Conservation (phyloP, 495 filamentous ascomycete species). For the Trichodelitschia bisporula region DNA sequence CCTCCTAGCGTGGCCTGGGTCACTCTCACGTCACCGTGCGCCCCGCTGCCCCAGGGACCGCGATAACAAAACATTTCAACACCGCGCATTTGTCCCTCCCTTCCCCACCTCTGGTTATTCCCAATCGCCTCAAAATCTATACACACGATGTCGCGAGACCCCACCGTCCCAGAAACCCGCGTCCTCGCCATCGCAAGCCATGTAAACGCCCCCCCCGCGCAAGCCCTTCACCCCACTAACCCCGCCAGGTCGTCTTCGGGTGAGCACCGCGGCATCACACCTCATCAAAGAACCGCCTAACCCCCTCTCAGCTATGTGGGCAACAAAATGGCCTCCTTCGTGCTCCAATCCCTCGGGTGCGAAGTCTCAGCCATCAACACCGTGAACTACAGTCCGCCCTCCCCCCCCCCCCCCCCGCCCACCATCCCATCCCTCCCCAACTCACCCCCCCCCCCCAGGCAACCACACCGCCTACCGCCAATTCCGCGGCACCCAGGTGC, state of each 20-base stretch:
- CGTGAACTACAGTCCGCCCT: conserved; percentile 63
- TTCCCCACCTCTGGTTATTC: too few species aligned
- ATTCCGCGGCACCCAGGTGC: conserved; percentile 56
- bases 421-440: conserved; percentile 2
- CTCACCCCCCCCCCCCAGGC: conserved; percentile 24
- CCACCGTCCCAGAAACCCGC: conserved; percentile 66
- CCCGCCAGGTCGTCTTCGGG: too few species aligned
- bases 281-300: conserved; percentile 6
- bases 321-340: conserved; percentile 83
- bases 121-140: too few species aligned
- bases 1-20: too few species aligned
- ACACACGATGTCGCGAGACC: too few species aligned
- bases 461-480: conserved; percentile 85
- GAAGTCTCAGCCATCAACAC: conserved; percentile 87
- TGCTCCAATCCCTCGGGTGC: conserved; percentile 77
- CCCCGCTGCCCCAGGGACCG: too few species aligned
- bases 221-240: too few species aligned
- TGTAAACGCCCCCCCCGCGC: too few species aligned
- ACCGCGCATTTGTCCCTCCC: too few species aligned
- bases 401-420: neutral
- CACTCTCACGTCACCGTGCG: too few species aligned
- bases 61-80: too few species aligned
- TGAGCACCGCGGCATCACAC: conserved; percentile 3
- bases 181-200: conserved; percentile 92
- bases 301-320: conserved; percentile 55